These are phyloP conservation scores for Neurospora pannonica DNA, from an alignment of 495 filamentous ascomycete species.

Conservation along the genomic window DNA sequence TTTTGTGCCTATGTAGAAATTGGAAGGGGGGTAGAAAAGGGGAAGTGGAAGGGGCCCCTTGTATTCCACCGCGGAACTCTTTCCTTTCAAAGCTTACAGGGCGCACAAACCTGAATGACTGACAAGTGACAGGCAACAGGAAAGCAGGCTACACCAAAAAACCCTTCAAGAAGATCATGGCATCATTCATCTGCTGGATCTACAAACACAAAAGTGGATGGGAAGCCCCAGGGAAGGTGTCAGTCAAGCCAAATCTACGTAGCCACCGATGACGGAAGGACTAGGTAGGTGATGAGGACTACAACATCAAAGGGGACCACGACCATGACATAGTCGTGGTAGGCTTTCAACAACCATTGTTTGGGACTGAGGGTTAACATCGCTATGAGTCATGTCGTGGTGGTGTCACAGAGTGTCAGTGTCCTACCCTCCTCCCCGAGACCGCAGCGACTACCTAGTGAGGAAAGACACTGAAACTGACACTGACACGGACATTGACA, in stretches of 20 bases:
- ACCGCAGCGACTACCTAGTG: background rate
- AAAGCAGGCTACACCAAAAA: background rate
- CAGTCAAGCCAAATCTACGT: background rate
- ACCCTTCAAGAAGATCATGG: background rate
- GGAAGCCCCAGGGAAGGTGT: background rate
- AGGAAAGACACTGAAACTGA: background rate
- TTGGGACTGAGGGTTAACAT: background rate
- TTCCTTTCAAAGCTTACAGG: background rate
- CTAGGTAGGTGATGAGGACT: background rate
- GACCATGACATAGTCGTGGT: background rate
- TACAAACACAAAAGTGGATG: background rate
- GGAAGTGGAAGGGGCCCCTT: background rate
- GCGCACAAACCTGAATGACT: background rate
- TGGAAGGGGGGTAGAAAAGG: background rate
- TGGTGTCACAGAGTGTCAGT: background rate
- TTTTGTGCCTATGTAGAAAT: background rate
- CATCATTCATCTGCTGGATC: background rate
- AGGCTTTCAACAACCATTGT: background rate
- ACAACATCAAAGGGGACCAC: background rate
- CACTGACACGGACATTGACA: background rate
- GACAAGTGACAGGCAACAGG: background rate
- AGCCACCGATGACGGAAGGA: background rate
- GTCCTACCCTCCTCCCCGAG: background rate
- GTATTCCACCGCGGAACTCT: background rate
- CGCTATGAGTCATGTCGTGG: background rate